Percentiles rank a stretch among this genome's conserved stretches.
These are phyloP conservation scores for Chara braunii DNA, from an alignment of 139 green algal species.

Conservation along the genomic window DNA sequence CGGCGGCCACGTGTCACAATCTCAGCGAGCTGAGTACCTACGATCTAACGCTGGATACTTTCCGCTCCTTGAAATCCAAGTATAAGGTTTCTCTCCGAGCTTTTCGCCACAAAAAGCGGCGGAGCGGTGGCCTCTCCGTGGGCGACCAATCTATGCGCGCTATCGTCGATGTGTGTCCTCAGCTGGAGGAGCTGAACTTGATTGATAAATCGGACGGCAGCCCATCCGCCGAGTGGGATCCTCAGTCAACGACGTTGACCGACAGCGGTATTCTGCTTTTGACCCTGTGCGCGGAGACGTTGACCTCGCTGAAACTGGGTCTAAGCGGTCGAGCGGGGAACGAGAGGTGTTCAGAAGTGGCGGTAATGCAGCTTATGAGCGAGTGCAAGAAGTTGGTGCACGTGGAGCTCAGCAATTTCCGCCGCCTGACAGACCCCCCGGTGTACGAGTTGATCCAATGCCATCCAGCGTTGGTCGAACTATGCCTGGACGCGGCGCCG, in stretches of 20 bases:
- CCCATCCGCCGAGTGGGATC: neutral
- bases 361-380: constrained; percentile 21
- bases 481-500: constrained; percentile 7
- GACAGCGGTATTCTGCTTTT: constrained; percentile 12
- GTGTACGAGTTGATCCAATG: constrained; percentile 32
- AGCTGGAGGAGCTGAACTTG: constrained; percentile 21
- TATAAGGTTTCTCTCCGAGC: neutral
- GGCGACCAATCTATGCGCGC: neutral
- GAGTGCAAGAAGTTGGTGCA: constrained; percentile 12
- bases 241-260: constrained; percentile 1
- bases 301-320: constrained; percentile 3
- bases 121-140: constrained; percentile 2
- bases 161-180: neutral
- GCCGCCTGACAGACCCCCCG: constrained; percentile 18
- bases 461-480: neutral
- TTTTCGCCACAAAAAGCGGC: constrained; percentile 25
- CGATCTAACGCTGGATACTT: constrained; percentile 4
- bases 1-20: neutral
- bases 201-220: constrained; percentile 21
- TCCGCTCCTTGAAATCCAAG: neutral
- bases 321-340: constrained; percentile 7
- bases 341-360: constrained; percentile 16
- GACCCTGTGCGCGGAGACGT: constrained; percentile 7
- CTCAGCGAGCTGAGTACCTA: constrained; percentile 18
- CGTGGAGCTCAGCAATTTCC: constrained; percentile 26